Conservation (phyloP, 768 basidiomycete genomes). For the Tulasnella sp. region DNA sequence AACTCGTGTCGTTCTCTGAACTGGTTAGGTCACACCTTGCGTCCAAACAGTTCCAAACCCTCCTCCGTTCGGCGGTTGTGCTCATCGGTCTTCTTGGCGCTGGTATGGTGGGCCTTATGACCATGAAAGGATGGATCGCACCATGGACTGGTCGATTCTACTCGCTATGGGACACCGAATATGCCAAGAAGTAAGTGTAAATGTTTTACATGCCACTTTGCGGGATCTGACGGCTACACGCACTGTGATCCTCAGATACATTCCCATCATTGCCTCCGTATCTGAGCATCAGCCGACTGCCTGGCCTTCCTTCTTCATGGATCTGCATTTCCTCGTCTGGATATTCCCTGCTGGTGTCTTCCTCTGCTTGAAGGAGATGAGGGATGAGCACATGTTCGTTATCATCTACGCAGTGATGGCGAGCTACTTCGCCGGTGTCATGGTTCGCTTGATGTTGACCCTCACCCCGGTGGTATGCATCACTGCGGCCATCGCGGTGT, state of each 20-base stretch:
- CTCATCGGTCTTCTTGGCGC: slow-evolving; percentile 60
- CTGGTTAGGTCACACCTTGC: slow-evolving; percentile 82
- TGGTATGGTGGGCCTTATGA: slow-evolving; percentile 63
- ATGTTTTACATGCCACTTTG: slow-evolving; percentile 5
- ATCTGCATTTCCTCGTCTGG: slow-evolving; percentile 95
- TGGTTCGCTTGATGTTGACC: slow-evolving; percentile 98
- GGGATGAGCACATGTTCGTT: slow-evolving; percentile 96
- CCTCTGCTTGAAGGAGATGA: slow-evolving; percentile 84
- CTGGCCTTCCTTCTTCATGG: slow-evolving; percentile 99
- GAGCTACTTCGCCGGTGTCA: slow-evolving; percentile 98
- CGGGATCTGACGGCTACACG: not conserved
- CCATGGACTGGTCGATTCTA: slow-evolving; percentile 99
- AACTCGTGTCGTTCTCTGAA: slow-evolving; percentile 88
- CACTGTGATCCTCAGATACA: slow-evolving; percentile 44
- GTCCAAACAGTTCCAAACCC: slow-evolving; percentile 80
- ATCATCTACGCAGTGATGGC: slow-evolving; percentile 95
- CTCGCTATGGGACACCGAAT: slow-evolving; percentile 97
- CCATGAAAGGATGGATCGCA: slow-evolving; percentile 90
- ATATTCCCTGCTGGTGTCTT: slow-evolving; percentile 94
- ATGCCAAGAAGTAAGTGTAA: slow-evolving; percentile 77
- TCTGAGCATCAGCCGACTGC: slow-evolving; percentile 99
- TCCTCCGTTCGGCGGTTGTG: slow-evolving; percentile 61
- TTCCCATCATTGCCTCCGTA: slow-evolving; percentile 97
- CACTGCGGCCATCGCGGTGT: slow-evolving; percentile 80
- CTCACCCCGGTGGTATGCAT: slow-evolving; percentile 97